These are phyloP conservation scores for Pseudogymnoascus sp. DNA, from an alignment of 2,329 filamentous ascomycete species.

Conservation along the genomic window DNA sequence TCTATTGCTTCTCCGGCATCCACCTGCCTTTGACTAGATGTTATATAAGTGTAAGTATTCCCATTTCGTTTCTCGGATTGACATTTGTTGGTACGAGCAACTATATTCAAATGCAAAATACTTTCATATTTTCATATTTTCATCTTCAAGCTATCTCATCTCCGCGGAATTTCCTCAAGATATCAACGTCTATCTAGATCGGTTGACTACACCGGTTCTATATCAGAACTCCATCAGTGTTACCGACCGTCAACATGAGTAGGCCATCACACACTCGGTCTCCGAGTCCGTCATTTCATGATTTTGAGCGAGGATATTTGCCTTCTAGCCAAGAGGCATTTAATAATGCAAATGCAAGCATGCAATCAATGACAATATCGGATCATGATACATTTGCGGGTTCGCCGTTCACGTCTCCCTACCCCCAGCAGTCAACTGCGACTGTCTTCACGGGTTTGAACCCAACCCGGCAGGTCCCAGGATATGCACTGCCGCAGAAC, in stretches of 20 bases:
- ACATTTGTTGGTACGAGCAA: background rate
- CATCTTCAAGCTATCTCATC: background rate
- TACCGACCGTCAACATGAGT: background rate
- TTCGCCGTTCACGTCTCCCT: background rate
- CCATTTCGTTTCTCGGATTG: conserved; percentile 5
- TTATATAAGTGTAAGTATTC: conserved; percentile 6
- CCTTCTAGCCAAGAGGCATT: background rate
- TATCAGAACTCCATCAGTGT: background rate
- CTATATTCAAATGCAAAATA: background rate
- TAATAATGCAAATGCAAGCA: background rate
- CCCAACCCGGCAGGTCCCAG: background rate
- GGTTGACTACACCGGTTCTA: background rate
- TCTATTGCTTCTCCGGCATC: background rate
- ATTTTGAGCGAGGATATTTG: background rate
- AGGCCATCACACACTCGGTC: background rate
- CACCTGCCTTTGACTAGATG: background rate
- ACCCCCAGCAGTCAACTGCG: background rate
- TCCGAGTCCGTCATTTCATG: background rate
- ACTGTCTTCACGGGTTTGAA: background rate
- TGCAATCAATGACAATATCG: conserved; percentile 7
- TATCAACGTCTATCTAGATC: background rate
- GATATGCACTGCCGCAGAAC: background rate
- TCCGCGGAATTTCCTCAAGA: background rate
- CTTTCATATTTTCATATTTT: background rate
- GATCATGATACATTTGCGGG: background rate